Conservation (phyloP, 1,284 basidiomycete species). For the Phaffia rhodozyma region DNA sequence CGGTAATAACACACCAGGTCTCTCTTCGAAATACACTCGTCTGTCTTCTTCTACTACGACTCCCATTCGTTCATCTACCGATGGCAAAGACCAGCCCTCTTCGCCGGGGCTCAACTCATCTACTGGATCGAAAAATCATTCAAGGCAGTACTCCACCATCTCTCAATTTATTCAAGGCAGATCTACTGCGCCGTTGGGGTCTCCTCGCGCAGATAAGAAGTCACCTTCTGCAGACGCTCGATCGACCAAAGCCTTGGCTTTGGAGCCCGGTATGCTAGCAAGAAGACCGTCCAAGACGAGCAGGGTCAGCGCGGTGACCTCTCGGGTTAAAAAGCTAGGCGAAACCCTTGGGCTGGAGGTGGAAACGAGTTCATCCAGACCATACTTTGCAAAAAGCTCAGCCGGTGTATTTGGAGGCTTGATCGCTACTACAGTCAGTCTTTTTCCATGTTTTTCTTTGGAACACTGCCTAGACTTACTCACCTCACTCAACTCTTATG, state of each 20-base stretch:
- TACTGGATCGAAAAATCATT: neutral
- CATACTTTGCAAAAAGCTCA: slow-evolving; percentile 43
- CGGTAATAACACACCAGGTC: neutral
- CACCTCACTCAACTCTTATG: neutral
- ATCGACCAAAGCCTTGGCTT: slow-evolving; percentile 28
- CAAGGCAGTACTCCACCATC: neutral
- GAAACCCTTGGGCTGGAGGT: slow-evolving; percentile 20
- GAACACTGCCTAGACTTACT: neutral
- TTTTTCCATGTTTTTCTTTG: slow-evolving; percentile 12
- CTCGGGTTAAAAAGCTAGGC: slow-evolving; percentile 18
- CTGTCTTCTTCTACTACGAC: neutral
- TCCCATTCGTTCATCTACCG: neutral
- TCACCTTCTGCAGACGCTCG: slow-evolving; percentile 19
- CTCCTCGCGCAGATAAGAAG: slow-evolving; percentile 1
- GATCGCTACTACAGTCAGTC: slow-evolving; percentile 56
- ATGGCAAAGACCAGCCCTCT: neutral
- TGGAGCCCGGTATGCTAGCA: slow-evolving; percentile 26
- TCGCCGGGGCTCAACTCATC: neutral
- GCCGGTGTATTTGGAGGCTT: slow-evolving; percentile 62
- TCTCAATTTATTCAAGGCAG: slow-evolving; percentile 6
- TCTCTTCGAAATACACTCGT: neutral
- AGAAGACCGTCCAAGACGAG: slow-evolving; percentile 21
- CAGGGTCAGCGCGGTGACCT: slow-evolving; percentile 10
- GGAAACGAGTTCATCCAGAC: slow-evolving; percentile 35
- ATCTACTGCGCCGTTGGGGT: neutral